Conservation (phyloP, 805 yeast genomes). For the Ogataea henricii region DNA sequence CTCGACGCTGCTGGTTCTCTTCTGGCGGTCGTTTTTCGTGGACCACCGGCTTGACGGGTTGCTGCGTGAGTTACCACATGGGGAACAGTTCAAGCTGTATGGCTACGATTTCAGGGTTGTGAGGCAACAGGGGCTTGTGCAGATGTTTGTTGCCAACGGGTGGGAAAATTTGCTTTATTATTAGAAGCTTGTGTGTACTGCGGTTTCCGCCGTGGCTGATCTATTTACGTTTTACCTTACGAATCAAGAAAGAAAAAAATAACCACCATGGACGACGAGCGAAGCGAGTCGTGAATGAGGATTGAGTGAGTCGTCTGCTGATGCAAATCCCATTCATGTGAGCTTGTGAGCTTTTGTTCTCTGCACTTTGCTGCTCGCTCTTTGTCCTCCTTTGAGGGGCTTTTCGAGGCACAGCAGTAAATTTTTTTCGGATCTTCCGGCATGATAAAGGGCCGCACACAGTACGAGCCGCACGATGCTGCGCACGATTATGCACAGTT, state of each 20-base stretch:
- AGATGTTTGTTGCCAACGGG: slow-evolving; percentile 26
- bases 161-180: slow-evolving; percentile 27
- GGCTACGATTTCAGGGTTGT: slow-evolving; percentile 30
- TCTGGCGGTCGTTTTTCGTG: slow-evolving; percentile 26
- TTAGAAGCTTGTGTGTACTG: too few relatives aligned
- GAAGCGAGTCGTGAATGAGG: too few relatives aligned
- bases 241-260: too few relatives aligned
- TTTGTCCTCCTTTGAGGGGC: too few relatives aligned
- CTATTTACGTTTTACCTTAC: not conserved
- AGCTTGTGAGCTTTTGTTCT: too few relatives aligned
- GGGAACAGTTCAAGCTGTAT: slow-evolving; percentile 23
- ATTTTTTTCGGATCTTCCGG: not conserved
- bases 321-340: too few relatives aligned
- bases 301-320: too few relatives aligned
- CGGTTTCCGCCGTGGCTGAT: too few relatives aligned
- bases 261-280: too few relatives aligned
- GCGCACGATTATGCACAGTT: not conserved
- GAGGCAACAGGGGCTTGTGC: slow-evolving; percentile 19
- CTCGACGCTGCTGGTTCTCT: slow-evolving; percentile 23
- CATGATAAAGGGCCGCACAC: not conserved
- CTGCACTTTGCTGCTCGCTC: too few relatives aligned
- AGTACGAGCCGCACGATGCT: not conserved
- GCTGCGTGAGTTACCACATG: slow-evolving; percentile 1
- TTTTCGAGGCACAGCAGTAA: not conserved
- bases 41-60: slow-evolving; percentile 17